Evolutionary conservation across 176 grass and related monocot species (phyloP), one percentile per base, ranked within the genome.

Genomic region (Typha latifolia): DNA sequence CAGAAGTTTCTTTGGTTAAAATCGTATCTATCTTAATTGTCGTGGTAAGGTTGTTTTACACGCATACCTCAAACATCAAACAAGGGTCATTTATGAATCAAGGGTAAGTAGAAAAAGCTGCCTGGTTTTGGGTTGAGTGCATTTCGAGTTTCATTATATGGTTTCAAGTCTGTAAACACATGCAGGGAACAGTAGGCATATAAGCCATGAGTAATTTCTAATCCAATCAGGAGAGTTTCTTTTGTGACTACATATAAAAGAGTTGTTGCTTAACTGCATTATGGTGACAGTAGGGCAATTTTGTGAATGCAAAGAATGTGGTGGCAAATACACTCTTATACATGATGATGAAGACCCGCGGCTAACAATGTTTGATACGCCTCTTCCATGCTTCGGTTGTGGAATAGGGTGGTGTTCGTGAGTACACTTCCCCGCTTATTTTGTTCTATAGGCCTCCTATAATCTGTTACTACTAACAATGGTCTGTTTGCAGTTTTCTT

Each of bases 331-430:
- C 67, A 62, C 48, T 16, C 74, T 87, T 15, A 78, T 99, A 59
- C 79, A 78, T 75, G 89, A 99, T 74, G 89, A 87, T 70, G 93
- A 97, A 78, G 84, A 93, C 68, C 94, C 94, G 12, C 81, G 82
- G 14, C 47, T 93, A 68, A 73, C 86, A 32, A 93, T 81, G 70
- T 99, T 93, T 69, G 86, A 99, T 52, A 84, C 81, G 19, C 79
- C 78, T 5, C 89, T 99, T 73, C 89, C 95, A 48, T 94, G 81
- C 74, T 99, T 72, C 51, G 89, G 95, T 67, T 99, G 86, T 67
- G 95, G 95, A 65, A 99, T 99, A 73, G 95, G 95, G 62, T 99
- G 95, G 95, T 93, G 78, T 55, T 87, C 68, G 95, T 99, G 74
- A 90, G 95, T 79, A 77, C 73, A 23, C 48, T 62, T 77, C 74